Percentiles rank a stretch among this genome's conserved stretches.
phyloP scores from a whole-genome alignment of 352 stramenopile species.

The Globisporangium echinulatum region DNA sequence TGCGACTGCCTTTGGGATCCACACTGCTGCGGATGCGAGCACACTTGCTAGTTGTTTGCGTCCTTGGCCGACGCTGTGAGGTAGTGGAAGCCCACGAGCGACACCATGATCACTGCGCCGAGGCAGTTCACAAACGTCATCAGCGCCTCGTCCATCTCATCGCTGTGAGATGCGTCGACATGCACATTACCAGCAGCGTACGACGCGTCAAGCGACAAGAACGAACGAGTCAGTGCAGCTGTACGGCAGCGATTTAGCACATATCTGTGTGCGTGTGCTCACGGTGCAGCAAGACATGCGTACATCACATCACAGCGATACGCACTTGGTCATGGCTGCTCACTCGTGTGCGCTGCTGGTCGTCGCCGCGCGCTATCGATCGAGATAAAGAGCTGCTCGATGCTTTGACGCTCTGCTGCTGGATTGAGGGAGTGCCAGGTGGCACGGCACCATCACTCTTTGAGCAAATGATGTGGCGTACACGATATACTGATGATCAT shows the following conservation, averaged over 20 bases:
- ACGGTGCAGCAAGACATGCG: no score
- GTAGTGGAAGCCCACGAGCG: slow-evolving; percentile 85
- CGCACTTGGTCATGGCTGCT: slow-evolving; percentile 1
- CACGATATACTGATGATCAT: no score
- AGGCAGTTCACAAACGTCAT: slow-evolving; percentile 89
- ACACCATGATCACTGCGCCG: slow-evolving; percentile 84
- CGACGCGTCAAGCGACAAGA: no score
- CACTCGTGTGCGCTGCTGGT: neutral
- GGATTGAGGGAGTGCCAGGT: neutral
- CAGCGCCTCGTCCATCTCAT: slow-evolving; percentile 82
- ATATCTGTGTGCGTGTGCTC: no score
- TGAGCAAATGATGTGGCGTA: no score
- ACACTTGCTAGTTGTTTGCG: slow-evolving; percentile 51
- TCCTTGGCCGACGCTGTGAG: slow-evolving; percentile 78
- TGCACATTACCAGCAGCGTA: neutral
- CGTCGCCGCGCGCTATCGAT: neutral
- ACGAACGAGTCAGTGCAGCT: no score
- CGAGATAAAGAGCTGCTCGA: neutral
- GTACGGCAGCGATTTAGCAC: no score
- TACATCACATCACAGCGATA: no score
- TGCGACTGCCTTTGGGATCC: no score
- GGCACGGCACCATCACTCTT: neutral
- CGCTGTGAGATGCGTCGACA: slow-evolving; percentile 20
- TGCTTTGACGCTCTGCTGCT: neutral
- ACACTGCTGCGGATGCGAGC: no score